Evolutionary conservation across 139 green algal species (phyloP).

Genomic region (Pleodorina starrii): DNA sequence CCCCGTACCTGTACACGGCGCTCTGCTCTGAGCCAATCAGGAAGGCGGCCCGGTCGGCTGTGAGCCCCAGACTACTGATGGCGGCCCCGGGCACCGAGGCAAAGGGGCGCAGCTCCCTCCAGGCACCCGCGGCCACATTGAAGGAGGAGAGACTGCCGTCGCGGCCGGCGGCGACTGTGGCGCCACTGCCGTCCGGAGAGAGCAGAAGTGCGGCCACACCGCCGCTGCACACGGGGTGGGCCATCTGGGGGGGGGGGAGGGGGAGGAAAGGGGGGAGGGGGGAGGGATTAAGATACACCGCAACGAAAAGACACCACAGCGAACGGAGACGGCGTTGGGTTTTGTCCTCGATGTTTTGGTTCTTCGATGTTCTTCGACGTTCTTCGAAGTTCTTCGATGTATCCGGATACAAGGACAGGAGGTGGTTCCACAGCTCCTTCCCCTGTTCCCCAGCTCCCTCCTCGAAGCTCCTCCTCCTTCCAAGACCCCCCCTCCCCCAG

Average conservation of each 20-base stretch:
- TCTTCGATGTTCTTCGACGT: no score
- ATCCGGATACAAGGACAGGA: no score
- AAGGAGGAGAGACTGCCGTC: slow-evolving; percentile 32
- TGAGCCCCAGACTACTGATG: slow-evolving; percentile 57
- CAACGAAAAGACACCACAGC: no score
- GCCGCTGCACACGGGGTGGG: slow-evolving; percentile 56
- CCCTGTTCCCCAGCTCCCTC: no score
- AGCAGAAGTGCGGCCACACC: slow-evolving; percentile 54
- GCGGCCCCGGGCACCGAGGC: slow-evolving; percentile 47
- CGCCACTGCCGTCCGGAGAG: background rate
- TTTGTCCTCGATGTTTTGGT: no score
- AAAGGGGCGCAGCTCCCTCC: slow-evolving; percentile 63
- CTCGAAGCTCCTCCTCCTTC: no score
- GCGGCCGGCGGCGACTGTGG: background rate
- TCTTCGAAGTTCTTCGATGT: no score
- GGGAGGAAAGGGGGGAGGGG: background rate
- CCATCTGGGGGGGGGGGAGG: slow-evolving; percentile 30
- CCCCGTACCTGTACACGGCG: slow-evolving; percentile 43
- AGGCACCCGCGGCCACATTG: slow-evolving; percentile 33
- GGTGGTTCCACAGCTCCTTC: no score
- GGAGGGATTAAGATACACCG: background rate
- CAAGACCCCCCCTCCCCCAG: no score
- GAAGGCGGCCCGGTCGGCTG: slow-evolving; percentile 46
- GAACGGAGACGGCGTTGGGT: no score
- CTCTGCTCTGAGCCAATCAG: slow-evolving; percentile 60